A percentile compares a stretch with the other conserved stretches of the same genome.
Evolutionary conservation across 257 asterid genomes (phyloP).

Genomic region (Rehmannia glutinosa): DNA sequence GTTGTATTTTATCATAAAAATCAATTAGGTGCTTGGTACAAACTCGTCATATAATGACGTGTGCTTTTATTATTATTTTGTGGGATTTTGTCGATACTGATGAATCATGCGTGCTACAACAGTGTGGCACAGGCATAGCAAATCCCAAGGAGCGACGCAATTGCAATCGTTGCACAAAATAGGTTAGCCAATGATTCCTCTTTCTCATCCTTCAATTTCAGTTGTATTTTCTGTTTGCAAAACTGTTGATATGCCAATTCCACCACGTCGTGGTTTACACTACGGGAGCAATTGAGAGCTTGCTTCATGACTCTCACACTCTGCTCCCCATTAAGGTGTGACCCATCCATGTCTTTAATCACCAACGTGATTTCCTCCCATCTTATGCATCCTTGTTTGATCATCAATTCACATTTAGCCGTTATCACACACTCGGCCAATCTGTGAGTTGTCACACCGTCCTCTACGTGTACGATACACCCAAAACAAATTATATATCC

Average conservation of each 20-base stretch:
- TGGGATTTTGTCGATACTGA: neutral
- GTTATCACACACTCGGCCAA: constrained; percentile 7
- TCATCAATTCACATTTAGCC: constrained; percentile 10
- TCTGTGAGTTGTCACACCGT: neutral
- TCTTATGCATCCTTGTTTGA: constrained; percentile 7
- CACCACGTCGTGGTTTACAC: constrained; percentile 11
- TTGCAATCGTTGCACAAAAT: constrained; percentile 6
- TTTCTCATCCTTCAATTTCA: neutral
- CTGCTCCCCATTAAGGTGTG: constrained; percentile 16
- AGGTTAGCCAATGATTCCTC: constrained; percentile 8
- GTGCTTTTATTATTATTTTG: neutral
- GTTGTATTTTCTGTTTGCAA: neutral
- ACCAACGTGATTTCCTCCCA: constrained; percentile 9
- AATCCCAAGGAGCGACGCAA: constrained; percentile 17
- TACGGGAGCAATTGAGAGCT: constrained; percentile 12
- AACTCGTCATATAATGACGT: neutral
- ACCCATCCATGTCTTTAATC: constrained; percentile 13
- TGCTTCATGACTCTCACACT: constrained; percentile 1
- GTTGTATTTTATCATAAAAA: neutral
- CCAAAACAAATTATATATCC: constrained; percentile 12
- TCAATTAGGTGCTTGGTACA: neutral
- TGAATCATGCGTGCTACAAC: neutral
- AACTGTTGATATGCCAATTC: constrained; percentile 8
- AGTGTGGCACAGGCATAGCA: constrained; percentile 19
- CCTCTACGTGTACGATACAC: neutral